Evolutionary conservation across 2,329 filamentous ascomycete species (phyloP), one percentile per base, ranked within the genome.

Genomic region (Neospermospora avenae): DNA sequence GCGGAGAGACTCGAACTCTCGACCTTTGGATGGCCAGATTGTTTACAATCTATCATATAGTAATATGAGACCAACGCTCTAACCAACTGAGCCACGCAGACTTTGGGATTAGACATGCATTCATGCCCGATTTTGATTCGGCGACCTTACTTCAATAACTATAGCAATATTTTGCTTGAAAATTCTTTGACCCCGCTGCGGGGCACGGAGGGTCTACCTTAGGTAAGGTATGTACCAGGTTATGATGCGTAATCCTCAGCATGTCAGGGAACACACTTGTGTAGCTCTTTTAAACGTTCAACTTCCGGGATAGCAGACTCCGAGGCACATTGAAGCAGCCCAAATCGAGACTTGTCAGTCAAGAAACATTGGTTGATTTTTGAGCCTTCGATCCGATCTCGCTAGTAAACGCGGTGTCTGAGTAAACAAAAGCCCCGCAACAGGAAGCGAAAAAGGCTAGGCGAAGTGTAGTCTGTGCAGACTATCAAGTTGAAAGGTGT

Each of bases 31-130:
- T 74, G 11, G 22, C 46, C 46, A 44, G 39, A n/a, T 18, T 53
- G 56, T 58, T 35, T 16, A 24, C 59, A 62, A 37, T 6, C 41
- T 28, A 10, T 62, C 60, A 62, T 51, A 59, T 20, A 8, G 6
- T 31, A 22, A 31, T 44, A 74, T 75, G 73, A 75, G 73, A 75
- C 74, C 73, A 72, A 75, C 74, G 74, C 74, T 75, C 71, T 75
- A 73, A 71, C 73, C 74, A 74, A 75, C 74, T 75, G 71, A 75
- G 74, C 73, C 73, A 76, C 70, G 67, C 74, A 75, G 71, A 74
- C 73, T 16, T 31, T 10, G 28, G n/a, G 28, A 31, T 10, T 31
- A 31, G 11, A 1, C 28, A 31, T 31, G 11, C 1, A 4, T 25
- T 42, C 14, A 8, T 25, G 6, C 14, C 10, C 25, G 44, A 46